A percentile compares a stretch with the other conserved stretches of the same genome.
These are phyloP conservation scores for Tetrastigma voinierianum DNA, from an alignment of 164 flowering plant genomes.

Conservation along the genomic window DNA sequence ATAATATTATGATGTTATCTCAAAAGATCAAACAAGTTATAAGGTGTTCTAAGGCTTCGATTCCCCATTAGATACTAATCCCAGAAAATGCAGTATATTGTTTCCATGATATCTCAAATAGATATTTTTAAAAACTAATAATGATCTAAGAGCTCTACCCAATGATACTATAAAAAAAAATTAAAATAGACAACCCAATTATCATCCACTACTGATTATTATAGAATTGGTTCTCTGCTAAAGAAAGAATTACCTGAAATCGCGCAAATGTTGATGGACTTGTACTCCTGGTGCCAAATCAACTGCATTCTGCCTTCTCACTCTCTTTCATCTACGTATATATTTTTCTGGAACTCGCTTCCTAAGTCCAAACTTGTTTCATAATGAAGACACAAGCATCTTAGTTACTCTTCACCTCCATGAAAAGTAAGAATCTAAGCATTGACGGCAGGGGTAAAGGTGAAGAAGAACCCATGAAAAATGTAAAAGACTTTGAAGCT, in stretches of 20 bases:
- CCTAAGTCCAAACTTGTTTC: constrained; percentile 79
- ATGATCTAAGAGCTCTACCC: background rate
- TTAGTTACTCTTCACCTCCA: too few relatives aligned
- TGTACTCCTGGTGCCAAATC: constrained; percentile 41
- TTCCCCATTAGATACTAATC: too few relatives aligned
- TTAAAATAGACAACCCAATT: background rate
- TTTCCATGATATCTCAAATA: too few relatives aligned
- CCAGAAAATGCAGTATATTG: too few relatives aligned
- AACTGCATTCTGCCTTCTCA: constrained; percentile 57
- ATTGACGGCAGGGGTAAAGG: too few relatives aligned
- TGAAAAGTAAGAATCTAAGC: background rate
- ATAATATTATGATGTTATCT: too few relatives aligned
- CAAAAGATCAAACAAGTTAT: too few relatives aligned
- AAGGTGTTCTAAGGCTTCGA: too few relatives aligned
- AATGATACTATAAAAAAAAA: background rate
- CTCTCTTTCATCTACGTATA: constrained; percentile 44
- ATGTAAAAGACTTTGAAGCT: too few relatives aligned
- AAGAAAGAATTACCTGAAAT: constrained; percentile 64
- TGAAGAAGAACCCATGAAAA: too few relatives aligned
- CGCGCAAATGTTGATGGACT: constrained; percentile 58
- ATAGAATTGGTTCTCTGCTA: background rate
- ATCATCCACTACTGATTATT: background rate
- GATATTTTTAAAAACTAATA: background rate
- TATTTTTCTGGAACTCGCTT: constrained; percentile 65
- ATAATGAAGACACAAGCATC: too few relatives aligned